Base-by-base conservation (phyloP, 805 yeast species). In the Nakazawaea anatomiae region DNA sequence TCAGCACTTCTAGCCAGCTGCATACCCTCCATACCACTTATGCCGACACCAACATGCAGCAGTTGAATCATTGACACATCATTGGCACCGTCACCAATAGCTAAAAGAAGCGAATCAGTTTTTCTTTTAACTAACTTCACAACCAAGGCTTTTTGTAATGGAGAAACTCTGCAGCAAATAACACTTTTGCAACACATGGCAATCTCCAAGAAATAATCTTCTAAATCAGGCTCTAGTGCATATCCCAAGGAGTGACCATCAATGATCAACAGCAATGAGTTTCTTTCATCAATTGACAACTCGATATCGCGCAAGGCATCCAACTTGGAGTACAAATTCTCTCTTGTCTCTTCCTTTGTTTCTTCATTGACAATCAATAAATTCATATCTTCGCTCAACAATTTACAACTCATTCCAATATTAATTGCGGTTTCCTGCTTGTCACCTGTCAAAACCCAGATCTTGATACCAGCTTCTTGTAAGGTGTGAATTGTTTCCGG, bases 41-140 rank as follows among this genome's bases (percentile, higher is more conserved):
- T 95, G 64, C 99, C 99, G 28, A 94, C 96, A 55, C 99, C 99
- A 48, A 94, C 97, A 67, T 94, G 98, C 0, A 99, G 99, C 12
- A 99, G 98, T 68, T 94, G 99, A 57, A 94, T 94, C 99, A 94
- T 94, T 38, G 96, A 86, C 40, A 94, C 99, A 71, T 94, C 99
- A 63, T 94, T 94, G 3, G 99, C 99, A 62, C 99, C 99, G 69
- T 94, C 99, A 42, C 99, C 99, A 62, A 94, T 86, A 1, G 99
- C 98, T 53, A 94, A 72, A 42, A 95, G 67, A 41, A 87, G 67
- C 2, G 96, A 80, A 45, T 86, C 83, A 61, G 79, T 77, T 69
- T 89, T 85, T 46, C 88, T 73, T 64, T 94, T 94, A 25, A 92
- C 98, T 79, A 94, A 79, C 62, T 89, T 89, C 28, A 94, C 99